Percentiles rank a stretch among this genome's conserved stretches.
Evolutionary conservation across 768 basidiomycete genomes (phyloP).

Genomic region (Tricholoma terreum): DNA sequence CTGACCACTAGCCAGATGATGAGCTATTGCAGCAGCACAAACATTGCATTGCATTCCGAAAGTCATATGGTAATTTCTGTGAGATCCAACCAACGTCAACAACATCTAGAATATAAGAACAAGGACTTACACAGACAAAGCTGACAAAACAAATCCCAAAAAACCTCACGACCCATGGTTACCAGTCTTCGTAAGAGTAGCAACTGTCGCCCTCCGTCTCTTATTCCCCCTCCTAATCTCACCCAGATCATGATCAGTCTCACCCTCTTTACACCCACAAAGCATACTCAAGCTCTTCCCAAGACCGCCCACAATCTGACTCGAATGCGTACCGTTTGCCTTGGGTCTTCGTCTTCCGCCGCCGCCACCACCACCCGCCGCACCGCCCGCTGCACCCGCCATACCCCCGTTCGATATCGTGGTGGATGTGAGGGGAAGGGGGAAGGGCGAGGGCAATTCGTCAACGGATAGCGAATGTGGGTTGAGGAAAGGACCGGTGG

Average conservation of each 20-base stretch:
- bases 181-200: constrained; percentile 20
- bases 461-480: constrained; percentile 85
- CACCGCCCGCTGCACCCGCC: constrained; percentile 20
- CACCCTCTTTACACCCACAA: constrained; percentile 57
- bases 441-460: constrained; percentile 84
- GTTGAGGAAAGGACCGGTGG: constrained; percentile 68
- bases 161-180: background rate
- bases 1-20: no score
- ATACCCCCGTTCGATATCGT: constrained; percentile 34
- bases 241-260: constrained; percentile 72
- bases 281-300: constrained; percentile 70
- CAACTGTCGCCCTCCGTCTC: constrained; percentile 41
- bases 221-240: constrained; percentile 80
- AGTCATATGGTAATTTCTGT: background rate
- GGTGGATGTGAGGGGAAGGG: constrained; percentile 63
- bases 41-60: background rate
- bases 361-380: constrained; percentile 32
- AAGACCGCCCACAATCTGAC: constrained; percentile 61
- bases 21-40: no score
- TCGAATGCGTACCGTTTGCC: constrained; percentile 50
- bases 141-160: background rate
- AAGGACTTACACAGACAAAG: background rate
- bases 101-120: background rate
- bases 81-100: background rate
- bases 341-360: constrained; percentile 48